phyloP scores from a whole-genome alignment of 768 basidiomycete genomes.

The Pleurotus ostreatus region DNA sequence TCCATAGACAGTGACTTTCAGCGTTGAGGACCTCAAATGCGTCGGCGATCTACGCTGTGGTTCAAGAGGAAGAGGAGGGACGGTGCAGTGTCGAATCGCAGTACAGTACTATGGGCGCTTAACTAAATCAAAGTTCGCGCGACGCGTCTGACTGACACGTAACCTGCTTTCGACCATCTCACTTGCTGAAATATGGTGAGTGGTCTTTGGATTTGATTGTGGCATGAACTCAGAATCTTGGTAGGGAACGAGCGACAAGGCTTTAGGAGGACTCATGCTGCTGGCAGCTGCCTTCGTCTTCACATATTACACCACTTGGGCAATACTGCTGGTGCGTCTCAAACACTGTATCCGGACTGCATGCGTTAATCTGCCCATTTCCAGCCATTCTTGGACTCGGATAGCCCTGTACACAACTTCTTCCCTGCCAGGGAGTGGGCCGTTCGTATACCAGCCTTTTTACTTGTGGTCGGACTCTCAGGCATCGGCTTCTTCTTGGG shows the following conservation, averaged over 20 bases:
- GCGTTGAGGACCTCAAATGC: background rate
- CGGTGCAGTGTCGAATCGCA: too few relatives aligned
- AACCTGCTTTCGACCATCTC: background rate
- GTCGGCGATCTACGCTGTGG: background rate
- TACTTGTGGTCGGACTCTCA: constrained; percentile 78
- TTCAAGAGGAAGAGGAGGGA: too few relatives aligned
- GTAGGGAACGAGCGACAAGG: constrained; percentile 79
- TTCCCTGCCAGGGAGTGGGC: constrained; percentile 95
- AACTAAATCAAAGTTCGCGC: constrained; percentile 7
- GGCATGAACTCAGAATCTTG: background rate
- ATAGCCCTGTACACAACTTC: constrained; percentile 68
- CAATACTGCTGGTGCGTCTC: constrained; percentile 71
- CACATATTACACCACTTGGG: constrained; percentile 90
- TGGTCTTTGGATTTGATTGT: constrained; percentile 2
- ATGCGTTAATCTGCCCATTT: background rate
- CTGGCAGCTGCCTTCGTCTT: constrained; percentile 73
- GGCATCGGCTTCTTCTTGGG: constrained; percentile 81
- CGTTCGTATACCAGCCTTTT: constrained; percentile 76
- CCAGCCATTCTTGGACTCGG: constrained; percentile 78
- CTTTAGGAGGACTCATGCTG: constrained; percentile 76
- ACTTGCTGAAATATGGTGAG: constrained; percentile 16
- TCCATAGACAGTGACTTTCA: constrained; percentile 46
- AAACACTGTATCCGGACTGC: background rate
- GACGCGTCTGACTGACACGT: constrained; percentile 10
- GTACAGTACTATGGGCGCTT: background rate